Evolutionary conservation across 139 green algal genomes (phyloP).

Genomic region (Axilococcus clingmanii): DNA sequence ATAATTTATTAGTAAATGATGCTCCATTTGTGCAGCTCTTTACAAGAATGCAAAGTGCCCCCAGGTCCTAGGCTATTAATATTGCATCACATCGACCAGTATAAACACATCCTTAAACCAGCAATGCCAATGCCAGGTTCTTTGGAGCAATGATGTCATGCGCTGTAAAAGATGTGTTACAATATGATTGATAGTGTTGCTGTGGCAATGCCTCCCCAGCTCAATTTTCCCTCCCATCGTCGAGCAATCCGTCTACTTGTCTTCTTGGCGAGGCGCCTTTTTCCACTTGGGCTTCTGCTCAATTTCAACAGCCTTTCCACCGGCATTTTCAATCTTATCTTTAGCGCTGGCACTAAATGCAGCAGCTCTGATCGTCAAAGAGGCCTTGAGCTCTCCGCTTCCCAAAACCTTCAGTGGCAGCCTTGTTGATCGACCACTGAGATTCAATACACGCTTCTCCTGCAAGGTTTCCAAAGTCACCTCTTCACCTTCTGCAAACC

Average conservation of each 20-base stretch:
- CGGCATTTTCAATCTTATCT: conserved; percentile 80
- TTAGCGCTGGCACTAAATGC: conserved; percentile 68
- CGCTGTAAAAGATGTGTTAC: no score
- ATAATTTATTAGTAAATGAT: no score
- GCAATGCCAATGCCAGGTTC: no score
- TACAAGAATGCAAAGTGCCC: conserved; percentile 80
- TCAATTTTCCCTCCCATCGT: no score
- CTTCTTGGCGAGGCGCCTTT: conserved; percentile 33
- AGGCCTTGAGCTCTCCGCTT: conserved; percentile 61
- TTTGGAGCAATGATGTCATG: no score
- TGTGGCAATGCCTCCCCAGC: no score
- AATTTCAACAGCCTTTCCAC: conserved; percentile 55
- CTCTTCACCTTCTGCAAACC: conserved; percentile 66
- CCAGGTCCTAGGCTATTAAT: conserved; percentile 89
- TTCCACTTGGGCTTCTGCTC: conserved; percentile 69
- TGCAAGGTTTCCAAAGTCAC: conserved; percentile 75
- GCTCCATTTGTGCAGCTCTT: no score
- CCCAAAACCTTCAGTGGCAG: conserved; percentile 95
- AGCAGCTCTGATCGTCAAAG: conserved; percentile 72
- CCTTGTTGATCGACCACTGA: conserved; percentile 59
- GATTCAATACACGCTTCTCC: conserved; percentile 66
- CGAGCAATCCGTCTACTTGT: no score
- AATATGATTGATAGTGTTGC: no score
- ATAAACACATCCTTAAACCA: no score
- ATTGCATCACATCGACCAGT: conserved; percentile 79